Base-by-base conservation (phyloP, 495 filamentous ascomycete species). In the Aspergillus wentii region DNA sequence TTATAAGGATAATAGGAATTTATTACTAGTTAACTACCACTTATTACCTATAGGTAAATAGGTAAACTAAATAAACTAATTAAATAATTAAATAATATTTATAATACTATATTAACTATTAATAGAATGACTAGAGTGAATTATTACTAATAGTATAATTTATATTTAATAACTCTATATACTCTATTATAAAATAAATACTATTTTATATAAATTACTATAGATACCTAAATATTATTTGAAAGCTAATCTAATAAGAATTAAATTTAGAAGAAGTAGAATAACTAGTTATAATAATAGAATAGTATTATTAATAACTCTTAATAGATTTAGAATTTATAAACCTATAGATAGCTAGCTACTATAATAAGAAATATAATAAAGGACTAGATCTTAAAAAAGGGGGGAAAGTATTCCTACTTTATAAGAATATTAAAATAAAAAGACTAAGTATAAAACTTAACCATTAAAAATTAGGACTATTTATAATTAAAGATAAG, bases 101-200 rank as follows among this genome's bases (percentile, higher is more conserved):
- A 23, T 26, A 23, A 13, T 26, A 25, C 14, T 13, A 37, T 15
- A 23, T 37, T 15, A 37, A 37, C 21, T 11, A 37, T 37, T 22
- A 25, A 37, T 13, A 11, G 10, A 10, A 25, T 25, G 22, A 25
- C 10, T 25, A 10, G 22, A 10, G 5, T 25, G 10, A 10, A 25
- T 37, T 11, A 22, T 16, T 13, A n/a, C n/a, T n/a, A n/a, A n/a
- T n/a, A n/a, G n/a, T n/a, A n/a, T n/a, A n/a, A n/a, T n/a, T n/a
- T n/a, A n/a, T n/a, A n/a, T n/a, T n/a, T n/a, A n/a, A n/a, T n/a
- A n/a, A n/a, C n/a, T n/a, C n/a, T n/a, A n/a, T n/a, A n/a, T n/a
- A n/a, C n/a, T n/a, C n/a, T n/a, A n/a, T n/a, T n/a, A n/a, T n/a
- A n/a, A n/a, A n/a, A 25, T 22, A 5, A 37, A 25, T 10, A 25